Evolutionary conservation across 2,329 filamentous ascomycete genomes (phyloP).

Genomic region (Pseudogymnoascus sp.): DNA sequence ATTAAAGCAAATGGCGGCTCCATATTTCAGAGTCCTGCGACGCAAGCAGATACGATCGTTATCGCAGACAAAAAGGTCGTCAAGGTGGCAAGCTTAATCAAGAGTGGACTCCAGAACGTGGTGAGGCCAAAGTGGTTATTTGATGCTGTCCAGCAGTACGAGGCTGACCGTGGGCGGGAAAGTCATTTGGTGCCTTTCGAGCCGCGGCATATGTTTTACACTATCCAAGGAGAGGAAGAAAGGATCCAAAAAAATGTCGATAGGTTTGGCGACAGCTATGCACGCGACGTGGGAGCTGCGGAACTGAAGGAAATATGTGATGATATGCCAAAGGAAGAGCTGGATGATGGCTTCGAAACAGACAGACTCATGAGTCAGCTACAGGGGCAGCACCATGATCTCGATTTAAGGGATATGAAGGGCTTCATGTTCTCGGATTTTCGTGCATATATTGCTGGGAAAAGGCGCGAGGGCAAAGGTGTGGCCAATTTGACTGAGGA

Average conservation of each 20-base stretch:
- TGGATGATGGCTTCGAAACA: slow-evolving; percentile 35
- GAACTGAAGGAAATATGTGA: slow-evolving; percentile 51
- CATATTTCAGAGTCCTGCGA: slow-evolving; percentile 65
- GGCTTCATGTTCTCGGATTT: slow-evolving; percentile 47
- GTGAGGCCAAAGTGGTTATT: slow-evolving; percentile 75
- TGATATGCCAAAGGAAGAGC: slow-evolving; percentile 43
- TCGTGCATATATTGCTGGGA: slow-evolving; percentile 34
- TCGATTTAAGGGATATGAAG: slow-evolving; percentile 37
- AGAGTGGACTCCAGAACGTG: slow-evolving; percentile 61
- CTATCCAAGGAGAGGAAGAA: slow-evolving; percentile 46
- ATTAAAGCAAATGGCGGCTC: slow-evolving; percentile 78
- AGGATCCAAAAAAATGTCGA: slow-evolving; percentile 60
- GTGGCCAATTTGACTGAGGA: slow-evolving; percentile 12
- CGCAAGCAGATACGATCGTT: slow-evolving; percentile 56
- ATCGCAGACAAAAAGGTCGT: slow-evolving; percentile 74
- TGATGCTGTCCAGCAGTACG: slow-evolving; percentile 52
- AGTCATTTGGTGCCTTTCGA: slow-evolving; percentile 54
- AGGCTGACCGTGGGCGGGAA: slow-evolving; percentile 40
- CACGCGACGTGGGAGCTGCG: slow-evolving; percentile 55
- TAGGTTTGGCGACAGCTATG: slow-evolving; percentile 74
- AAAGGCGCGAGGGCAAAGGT: slow-evolving; percentile 18
- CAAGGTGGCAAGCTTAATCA: slow-evolving; percentile 76
- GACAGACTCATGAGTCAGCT: slow-evolving; percentile 46
- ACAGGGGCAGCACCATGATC: slow-evolving; percentile 45
- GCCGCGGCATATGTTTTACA: slow-evolving; percentile 63